phyloP scores from a whole-genome alignment of 352 stramenopile species.

The Phytophthora foliorum region DNA sequence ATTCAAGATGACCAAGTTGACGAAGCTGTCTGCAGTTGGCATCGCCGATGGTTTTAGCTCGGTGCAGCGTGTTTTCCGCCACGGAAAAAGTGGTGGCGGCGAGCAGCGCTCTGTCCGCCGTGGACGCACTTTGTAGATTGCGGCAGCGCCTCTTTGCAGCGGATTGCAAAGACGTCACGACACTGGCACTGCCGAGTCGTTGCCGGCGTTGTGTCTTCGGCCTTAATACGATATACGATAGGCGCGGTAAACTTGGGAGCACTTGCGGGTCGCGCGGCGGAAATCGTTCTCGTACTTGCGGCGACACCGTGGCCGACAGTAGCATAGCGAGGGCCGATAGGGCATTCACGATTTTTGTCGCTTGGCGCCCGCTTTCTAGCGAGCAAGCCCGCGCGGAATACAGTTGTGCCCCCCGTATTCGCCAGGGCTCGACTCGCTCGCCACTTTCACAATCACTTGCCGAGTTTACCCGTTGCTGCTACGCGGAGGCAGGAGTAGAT shows the following conservation, averaged over 20 bases:
- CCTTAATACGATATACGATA: background rate
- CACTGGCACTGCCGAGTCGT: background rate
- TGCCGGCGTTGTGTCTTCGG: constrained; percentile 4
- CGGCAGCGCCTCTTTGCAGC: constrained; percentile 31
- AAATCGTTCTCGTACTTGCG: too few relatives aligned
- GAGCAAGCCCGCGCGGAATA: constrained; percentile 1
- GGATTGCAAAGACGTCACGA: constrained; percentile 28
- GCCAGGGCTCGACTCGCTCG: background rate
- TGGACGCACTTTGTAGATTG: constrained; percentile 31
- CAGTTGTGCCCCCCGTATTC: too few relatives aligned
- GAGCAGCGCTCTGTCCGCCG: constrained; percentile 28
- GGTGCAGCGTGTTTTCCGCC: background rate
- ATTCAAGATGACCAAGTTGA: constrained; percentile 25
- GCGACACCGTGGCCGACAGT: too few relatives aligned
- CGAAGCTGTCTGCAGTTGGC: constrained; percentile 3
- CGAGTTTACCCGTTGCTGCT: background rate
- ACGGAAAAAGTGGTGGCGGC: constrained; percentile 28
- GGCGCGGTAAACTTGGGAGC: background rate
- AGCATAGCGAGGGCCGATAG: too few relatives aligned
- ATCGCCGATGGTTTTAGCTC: constrained; percentile 3
- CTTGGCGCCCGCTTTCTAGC: constrained; percentile 2
- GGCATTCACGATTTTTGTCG: constrained; percentile 1
- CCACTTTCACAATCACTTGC: constrained; percentile 4
- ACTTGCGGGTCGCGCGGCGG: too few relatives aligned
- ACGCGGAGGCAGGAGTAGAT: background rate